Percentiles rank a stretch among this genome's conserved stretches.
Conservation (phyloP, 2,329 filamentous ascomycete genomes). For the Aspergillus sp. region DNA sequence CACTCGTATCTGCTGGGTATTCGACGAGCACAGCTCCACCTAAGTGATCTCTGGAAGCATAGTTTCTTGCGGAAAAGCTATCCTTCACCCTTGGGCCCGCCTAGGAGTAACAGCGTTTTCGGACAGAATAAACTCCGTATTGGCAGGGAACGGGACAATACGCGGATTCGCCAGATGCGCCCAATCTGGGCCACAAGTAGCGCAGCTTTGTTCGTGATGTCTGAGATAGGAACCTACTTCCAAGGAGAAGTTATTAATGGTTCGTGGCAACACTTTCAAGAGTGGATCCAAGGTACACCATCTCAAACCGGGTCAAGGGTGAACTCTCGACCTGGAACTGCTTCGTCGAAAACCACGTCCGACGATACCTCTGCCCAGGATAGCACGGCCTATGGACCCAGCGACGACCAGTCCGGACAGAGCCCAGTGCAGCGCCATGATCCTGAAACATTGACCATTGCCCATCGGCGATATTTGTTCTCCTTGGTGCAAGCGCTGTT, state of each 20-base stretch:
- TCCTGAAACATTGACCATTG: constrained; percentile 77
- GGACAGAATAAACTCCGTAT: constrained; percentile 60
- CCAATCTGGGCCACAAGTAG: constrained; percentile 87
- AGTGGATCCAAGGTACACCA: constrained; percentile 62
- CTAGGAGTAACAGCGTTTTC: constrained; percentile 58
- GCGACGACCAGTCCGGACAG: constrained; percentile 8
- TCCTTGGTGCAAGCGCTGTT: constrained; percentile 54
- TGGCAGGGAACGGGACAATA: constrained; percentile 62
- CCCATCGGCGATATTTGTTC: constrained; percentile 73
- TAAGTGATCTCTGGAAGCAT: constrained; percentile 84
- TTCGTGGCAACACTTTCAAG: constrained; percentile 75
- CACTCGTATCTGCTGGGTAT: constrained; percentile 85
- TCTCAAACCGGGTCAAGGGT: constrained; percentile 20
- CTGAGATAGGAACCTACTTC: constrained; percentile 82
- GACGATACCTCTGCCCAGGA: not conserved
- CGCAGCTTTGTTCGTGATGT: constrained; percentile 83
- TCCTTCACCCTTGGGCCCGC: constrained; percentile 66
- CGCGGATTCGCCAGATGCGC: constrained; percentile 66
- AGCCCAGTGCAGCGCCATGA: constrained; percentile 57
- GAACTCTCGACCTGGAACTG: constrained; percentile 39
- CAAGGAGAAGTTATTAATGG: constrained; percentile 83
- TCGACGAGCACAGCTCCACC: constrained; percentile 76
- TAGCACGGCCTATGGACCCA: constrained; percentile 4
- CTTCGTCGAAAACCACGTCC: constrained; percentile 24
- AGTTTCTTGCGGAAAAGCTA: constrained; percentile 74